Base-by-base conservation (phyloP, 2,329 filamentous ascomycete species). In the Pseudogymnoascus pannorum region DNA sequence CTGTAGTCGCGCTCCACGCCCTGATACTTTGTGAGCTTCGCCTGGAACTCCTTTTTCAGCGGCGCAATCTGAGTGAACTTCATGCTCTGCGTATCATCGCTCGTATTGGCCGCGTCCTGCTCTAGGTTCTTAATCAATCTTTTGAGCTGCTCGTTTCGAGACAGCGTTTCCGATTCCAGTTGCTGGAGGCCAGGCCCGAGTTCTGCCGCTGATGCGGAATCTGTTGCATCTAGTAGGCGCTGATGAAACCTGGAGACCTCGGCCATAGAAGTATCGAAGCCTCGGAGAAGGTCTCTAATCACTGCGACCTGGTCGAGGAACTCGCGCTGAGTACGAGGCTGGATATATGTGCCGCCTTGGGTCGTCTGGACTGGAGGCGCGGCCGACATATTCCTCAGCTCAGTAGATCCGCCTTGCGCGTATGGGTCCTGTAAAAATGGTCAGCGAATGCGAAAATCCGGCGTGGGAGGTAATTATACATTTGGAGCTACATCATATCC, bases 121-220 rank as follows among this genome's bases (percentile, higher is more conserved):
- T 92, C 88, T 60, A 93, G 79, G 67, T 82, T 83, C 74, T 89
- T 89, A 78, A 93, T 89, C 75, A 89, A 85, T 71, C 90, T 86
- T 72, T 88, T 87, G 78, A 93, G 90, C 66, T 82, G 79, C n/a
- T 83, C 86, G 76, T 89, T 91, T 69, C 87, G 82, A 66, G 86
- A 77, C 72, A 90, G 87, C 4, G 88, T 91, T 68, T 89, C 79
- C 51, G 85, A 78, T 61, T 91, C 82, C 60, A 88, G 79, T 68
- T 81, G 78, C 73, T 92, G 86, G 22, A 91, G 80, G 20, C 36
- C 57, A 16, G 36, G 36, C 7, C 57, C 74, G 85, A 72, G 82
- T 57, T 79, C 75, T 59, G 76, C 77, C 58, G 81, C 79, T 36
- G 74, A 71, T 59, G 69, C 72, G 44, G 76, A 75, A 72, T 91